Evolutionary conservation across 352 stramenopile species (phyloP).

Genomic region (Phytophthora podocarpi): DNA sequence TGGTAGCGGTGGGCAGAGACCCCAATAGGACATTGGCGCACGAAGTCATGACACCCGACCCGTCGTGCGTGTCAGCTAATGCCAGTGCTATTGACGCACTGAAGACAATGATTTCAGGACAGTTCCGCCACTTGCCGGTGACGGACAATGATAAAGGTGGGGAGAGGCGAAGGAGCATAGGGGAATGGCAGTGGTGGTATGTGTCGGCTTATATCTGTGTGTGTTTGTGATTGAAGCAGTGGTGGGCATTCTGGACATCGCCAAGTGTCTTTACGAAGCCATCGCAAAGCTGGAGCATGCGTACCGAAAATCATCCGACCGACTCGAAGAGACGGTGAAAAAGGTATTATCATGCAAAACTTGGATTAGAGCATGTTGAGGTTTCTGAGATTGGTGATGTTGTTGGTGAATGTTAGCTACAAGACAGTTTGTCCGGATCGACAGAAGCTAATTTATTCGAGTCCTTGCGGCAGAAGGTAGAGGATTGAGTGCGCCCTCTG

Average conservation of each 20-base stretch:
- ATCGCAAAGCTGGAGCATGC: constrained; percentile 96
- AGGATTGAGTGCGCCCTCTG: not conserved
- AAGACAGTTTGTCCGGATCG: constrained; percentile 56
- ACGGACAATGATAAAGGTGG: constrained; percentile 86
- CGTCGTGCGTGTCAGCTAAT: constrained; percentile 92
- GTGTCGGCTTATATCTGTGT: not conserved
- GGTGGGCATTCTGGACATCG: constrained; percentile 97
- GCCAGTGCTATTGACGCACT: constrained; percentile 96
- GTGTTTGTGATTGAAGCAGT: constrained; percentile 47
- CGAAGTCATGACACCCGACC: constrained; percentile 95
- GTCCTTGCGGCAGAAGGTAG: constrained; percentile 81
- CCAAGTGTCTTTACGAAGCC: constrained; percentile 98
- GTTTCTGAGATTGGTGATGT: constrained; percentile 2
- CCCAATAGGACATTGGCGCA: constrained; percentile 75
- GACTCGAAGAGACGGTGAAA: constrained; percentile 74
- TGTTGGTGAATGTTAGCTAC: constrained; percentile 37
- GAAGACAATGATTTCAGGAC: constrained; percentile 95
- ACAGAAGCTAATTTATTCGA: constrained; percentile 79
- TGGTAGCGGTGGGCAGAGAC: constrained; percentile 91
- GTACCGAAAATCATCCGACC: constrained; percentile 76
- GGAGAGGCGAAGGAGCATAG: not conserved
- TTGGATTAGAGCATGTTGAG: not conserved
- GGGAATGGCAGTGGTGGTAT: not conserved
- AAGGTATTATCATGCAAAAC: constrained; percentile 47
- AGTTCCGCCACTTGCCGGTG: constrained; percentile 97